Percentiles rank a stretch among this genome's conserved stretches.
These are phyloP conservation scores for Pugionium cornutum DNA, from an alignment of 345 rosid species.

Conservation along the genomic window DNA sequence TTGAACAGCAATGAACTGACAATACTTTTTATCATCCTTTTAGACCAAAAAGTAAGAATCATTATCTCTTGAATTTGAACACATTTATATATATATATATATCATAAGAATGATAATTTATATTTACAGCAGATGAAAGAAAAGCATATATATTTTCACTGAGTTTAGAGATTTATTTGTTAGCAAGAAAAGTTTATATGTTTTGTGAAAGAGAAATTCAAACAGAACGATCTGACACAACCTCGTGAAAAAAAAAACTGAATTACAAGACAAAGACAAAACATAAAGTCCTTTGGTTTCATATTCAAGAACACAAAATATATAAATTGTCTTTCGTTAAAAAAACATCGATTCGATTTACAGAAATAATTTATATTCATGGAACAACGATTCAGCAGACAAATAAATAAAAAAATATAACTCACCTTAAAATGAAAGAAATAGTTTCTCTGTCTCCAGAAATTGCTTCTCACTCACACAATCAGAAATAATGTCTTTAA, in stretches of 20 bases:
- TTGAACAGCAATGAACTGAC: constrained; percentile 12
- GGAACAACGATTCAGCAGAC: constrained; percentile 4
- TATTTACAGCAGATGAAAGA: neutral
- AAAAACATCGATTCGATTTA: constrained; percentile 35
- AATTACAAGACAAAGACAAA: constrained; percentile 58
- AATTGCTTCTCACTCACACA: neutral
- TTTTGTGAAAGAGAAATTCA: neutral
- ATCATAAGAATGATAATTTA: neutral
- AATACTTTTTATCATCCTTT: neutral
- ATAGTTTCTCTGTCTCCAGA: constrained; percentile 15
- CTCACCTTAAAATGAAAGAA: constrained; percentile 30
- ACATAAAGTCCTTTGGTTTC: constrained; percentile 7
- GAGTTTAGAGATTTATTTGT: neutral
- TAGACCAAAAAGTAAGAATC: neutral
- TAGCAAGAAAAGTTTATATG: no score
- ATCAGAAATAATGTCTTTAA: neutral
- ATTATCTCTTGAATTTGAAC: neutral
- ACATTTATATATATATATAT: neutral
- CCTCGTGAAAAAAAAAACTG: constrained; percentile 65
- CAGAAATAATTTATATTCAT: neutral
- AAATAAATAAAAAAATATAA: constrained; percentile 3
- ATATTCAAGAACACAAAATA: constrained; percentile 8
- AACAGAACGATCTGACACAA: constrained; percentile 55
- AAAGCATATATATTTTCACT: neutral
- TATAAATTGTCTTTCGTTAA: neutral